phyloP scores from a whole-genome alignment of 2,329 filamentous ascomycete genomes.

The Fonsecaea pedrosoi region DNA sequence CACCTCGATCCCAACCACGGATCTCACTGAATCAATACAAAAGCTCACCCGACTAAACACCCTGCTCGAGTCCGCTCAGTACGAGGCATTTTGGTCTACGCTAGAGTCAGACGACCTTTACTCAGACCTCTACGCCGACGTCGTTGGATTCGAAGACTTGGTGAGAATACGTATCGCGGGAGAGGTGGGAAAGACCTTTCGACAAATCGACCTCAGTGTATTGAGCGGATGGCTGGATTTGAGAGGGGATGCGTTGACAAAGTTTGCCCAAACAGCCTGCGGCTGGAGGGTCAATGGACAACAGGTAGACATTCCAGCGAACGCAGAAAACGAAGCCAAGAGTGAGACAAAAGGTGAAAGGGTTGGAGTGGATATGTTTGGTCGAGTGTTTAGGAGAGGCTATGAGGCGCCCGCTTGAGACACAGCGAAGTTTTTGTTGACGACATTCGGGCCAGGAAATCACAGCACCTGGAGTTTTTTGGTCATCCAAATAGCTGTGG shows the following conservation, averaged over 20 bases:
- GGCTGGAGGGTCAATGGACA: constrained; percentile 78
- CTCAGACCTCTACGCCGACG: constrained; percentile 92
- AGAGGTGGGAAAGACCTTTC: constrained; percentile 80
- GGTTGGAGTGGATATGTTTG: constrained; percentile 65
- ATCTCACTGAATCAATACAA: constrained; percentile 83
- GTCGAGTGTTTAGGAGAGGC: constrained; percentile 76
- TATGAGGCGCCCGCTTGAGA: constrained; percentile 78
- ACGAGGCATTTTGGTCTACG: constrained; percentile 89
- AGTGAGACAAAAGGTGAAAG: constrained; percentile 95
- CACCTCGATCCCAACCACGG: constrained; percentile 51
- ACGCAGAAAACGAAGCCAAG: constrained; percentile 97
- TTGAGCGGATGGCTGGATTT: constrained; percentile 80
- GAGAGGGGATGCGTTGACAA: constrained; percentile 68
- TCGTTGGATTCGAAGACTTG: constrained; percentile 91
- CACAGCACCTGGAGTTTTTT: background rate
- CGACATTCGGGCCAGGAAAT: background rate
- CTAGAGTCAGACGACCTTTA: constrained; percentile 94
- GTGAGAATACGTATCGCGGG: constrained; percentile 89
- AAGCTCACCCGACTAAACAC: constrained; percentile 85
- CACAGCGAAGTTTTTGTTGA: background rate
- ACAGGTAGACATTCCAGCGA: constrained; percentile 78
- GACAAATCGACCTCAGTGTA: constrained; percentile 71
- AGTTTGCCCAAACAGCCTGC: constrained; percentile 84
- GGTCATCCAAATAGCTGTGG: background rate
- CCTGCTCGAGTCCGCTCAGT: constrained; percentile 88